Evolutionary conservation across 441 rosid genomes (phyloP).

Genomic region (Biscutella laevigata): DNA sequence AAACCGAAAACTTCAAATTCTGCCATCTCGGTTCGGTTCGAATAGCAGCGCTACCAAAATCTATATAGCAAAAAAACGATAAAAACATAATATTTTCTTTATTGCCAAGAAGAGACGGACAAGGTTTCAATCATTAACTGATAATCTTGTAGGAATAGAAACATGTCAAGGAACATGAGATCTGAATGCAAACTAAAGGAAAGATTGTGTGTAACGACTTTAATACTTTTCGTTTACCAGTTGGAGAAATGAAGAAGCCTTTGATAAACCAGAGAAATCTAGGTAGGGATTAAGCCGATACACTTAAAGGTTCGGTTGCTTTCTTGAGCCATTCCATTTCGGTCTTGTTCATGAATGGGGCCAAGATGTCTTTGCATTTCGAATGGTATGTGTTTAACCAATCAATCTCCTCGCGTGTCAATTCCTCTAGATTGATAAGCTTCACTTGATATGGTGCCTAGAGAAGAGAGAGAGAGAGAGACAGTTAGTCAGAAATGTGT

Average conservation of each 20-base stretch:
- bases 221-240: neutral
- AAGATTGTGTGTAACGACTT: constrained; percentile 6
- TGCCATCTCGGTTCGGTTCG: too few relatives aligned
- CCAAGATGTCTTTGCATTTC: constrained; percentile 58
- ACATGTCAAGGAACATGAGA: constrained; percentile 1
- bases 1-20: too few relatives aligned
- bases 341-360: constrained; percentile 48
- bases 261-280: neutral
- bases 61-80: too few relatives aligned
- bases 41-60: too few relatives aligned
- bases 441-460: constrained; percentile 93
- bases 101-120: neutral
- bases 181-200: constrained; percentile 1
- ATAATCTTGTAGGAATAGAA: neutral
- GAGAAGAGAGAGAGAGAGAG: neutral
- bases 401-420: constrained; percentile 56
- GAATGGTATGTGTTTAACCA: constrained; percentile 78
- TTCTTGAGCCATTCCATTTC: constrained; percentile 81
- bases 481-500: neutral
- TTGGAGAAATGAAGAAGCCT: neutral
- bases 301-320: constrained; percentile 72
- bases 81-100: neutral
- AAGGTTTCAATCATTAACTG: neutral
- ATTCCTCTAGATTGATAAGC: constrained; percentile 47
- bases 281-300: constrained; percentile 16